Conservation (phyloP, 2,329 filamentous ascomycete species). For the Alternaria ventricosa region DNA sequence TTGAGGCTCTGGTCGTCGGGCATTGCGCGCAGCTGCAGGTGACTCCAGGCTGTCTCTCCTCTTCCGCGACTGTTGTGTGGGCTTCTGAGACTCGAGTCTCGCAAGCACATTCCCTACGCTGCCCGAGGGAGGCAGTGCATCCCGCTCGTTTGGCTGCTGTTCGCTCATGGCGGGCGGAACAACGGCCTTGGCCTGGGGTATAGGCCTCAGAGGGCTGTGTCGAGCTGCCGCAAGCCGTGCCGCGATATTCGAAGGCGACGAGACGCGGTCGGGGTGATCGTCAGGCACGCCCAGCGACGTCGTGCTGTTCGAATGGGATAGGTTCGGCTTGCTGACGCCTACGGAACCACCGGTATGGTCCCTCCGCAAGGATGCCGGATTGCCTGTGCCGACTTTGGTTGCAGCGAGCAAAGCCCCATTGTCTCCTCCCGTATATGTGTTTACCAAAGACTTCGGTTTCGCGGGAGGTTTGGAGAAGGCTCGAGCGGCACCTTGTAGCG, state of each 20-base stretch:
- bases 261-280: constrained; percentile 40
- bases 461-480: constrained; percentile 56
- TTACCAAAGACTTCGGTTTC: constrained; percentile 49
- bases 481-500: constrained; percentile 56
- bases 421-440: constrained; percentile 48
- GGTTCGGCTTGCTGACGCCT: constrained; percentile 29
- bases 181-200: constrained; percentile 22
- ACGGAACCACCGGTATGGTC: constrained; percentile 43
- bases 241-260: constrained; percentile 67
- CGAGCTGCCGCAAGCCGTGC: constrained; percentile 68
- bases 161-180: constrained; percentile 25
- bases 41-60: constrained; percentile 24
- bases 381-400: constrained; percentile 48
- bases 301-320: constrained; percentile 39
- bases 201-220: constrained; percentile 56
- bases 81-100: constrained; percentile 33
- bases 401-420: constrained; percentile 57
- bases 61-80: constrained; percentile 20
- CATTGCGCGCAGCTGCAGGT: constrained; percentile 17
- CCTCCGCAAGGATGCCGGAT: constrained; percentile 30
- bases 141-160: constrained; percentile 31
- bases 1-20: not conserved
- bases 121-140: constrained; percentile 40
- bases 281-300: constrained; percentile 40
- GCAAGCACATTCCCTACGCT: constrained; percentile 44